phyloP scores from a whole-genome alignment of 768 basidiomycete species.

The Xanthoconium stramineum region DNA sequence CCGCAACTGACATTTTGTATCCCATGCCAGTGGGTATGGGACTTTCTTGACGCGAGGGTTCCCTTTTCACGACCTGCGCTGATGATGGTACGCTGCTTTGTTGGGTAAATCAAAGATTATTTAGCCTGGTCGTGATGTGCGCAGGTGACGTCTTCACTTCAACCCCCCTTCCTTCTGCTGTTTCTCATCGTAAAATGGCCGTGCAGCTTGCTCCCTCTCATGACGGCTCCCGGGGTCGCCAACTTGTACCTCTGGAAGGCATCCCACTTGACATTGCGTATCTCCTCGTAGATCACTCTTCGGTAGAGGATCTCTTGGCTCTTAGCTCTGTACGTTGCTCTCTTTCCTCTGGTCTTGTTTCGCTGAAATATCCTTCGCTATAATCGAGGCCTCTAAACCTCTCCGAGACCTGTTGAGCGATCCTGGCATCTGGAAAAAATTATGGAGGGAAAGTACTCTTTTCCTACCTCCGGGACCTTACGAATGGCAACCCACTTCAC shows the following conservation, averaged over 20 bases:
- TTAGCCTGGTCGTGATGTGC: neutral
- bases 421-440: constrained; percentile 3
- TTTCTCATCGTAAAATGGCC: neutral
- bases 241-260: neutral
- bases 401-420: constrained; percentile 1
- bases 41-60: too few relatives aligned
- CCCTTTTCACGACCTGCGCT: too few relatives aligned
- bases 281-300: neutral
- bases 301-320: neutral
- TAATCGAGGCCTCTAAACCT: constrained; percentile 1
- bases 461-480: constrained; percentile 7
- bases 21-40: too few relatives aligned
- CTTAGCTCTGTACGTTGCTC: constrained; percentile 2
- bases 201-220: neutral
- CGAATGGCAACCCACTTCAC: constrained; percentile 11
- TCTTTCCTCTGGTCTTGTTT: neutral
- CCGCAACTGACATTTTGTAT: too few relatives aligned
- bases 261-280: constrained; percentile 3
- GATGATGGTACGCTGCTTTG: neutral
- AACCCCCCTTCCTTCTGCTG: neutral
- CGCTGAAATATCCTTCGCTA: neutral
- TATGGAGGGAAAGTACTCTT: neutral
- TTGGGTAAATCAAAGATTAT: neutral
- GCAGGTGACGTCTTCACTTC: neutral
- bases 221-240: neutral